Evolutionary conservation across 106 monocot species (phyloP), one percentile per base, ranked within the genome.

Genomic region (Dendrobium huoshanense): DNA sequence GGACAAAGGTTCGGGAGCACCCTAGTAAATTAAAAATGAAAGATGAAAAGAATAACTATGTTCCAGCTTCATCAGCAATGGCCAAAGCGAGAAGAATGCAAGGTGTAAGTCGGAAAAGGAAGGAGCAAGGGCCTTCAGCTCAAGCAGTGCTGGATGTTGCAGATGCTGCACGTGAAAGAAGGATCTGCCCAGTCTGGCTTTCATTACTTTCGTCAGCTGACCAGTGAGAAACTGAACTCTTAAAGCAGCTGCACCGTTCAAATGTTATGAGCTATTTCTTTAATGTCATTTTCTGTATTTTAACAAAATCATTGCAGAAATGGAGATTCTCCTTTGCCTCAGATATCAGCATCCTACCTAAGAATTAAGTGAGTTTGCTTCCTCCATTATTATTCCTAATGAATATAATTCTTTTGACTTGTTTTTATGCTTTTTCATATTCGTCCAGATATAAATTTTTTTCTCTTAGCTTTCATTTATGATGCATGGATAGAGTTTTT

Each of bases 341-440:
- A 90, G 82, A 79, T 91, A 79, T 79, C 89, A 82, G 56, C 88
- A 59, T 85, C 78, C 51, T 93, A 87, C 84, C 79, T 96, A 88
- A 87, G 95, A 85, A 88, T 93, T 49, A 96, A 89, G 95, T 96
- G 59, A 86, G 93, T 82, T 15, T 37, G 37, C 13, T 70, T 70
- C 37, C n/a, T 70, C 37, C 15, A 70, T 37, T 33, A 4, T 70
- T 70, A 37, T 37, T 70, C 70, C 33, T 16, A 70, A 70, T 70
- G 37, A 70, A 70, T 43, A 70, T 9, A 70, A 70, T 37, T 15
- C 3, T 33, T 70, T 70, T n/a, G 24, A 65, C 18, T 25, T 65
- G 37, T 61, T 22, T 61, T 4, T 61, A n/a, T n/a, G 22, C 61
- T 61, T 61, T 22, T 61, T 61, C 5, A 13, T 13, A 13, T 51